These are phyloP conservation scores for Globisporangium emineosum DNA, from an alignment of 352 stramenopile species.

Conservation along the genomic window DNA sequence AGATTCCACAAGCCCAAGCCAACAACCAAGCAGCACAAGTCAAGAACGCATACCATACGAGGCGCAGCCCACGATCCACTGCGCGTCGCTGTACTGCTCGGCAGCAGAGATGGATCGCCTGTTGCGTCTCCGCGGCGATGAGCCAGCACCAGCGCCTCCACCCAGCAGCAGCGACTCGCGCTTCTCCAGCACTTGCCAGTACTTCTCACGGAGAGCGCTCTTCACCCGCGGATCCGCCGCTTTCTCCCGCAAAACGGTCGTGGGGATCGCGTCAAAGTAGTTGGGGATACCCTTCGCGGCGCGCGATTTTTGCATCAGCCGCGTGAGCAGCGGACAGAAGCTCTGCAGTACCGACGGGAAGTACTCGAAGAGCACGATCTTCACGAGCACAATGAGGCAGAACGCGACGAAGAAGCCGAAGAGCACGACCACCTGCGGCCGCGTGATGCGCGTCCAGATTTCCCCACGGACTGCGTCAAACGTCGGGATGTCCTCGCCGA, in stretches of 20 bases:
- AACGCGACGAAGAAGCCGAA: constrained; percentile 67
- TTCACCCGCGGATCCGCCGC: constrained; percentile 27
- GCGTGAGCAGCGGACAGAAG: constrained; percentile 51
- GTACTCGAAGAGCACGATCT: constrained; percentile 67
- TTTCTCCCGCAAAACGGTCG: constrained; percentile 53
- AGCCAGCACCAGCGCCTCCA: constrained; percentile 14
- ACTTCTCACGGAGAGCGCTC: constrained; percentile 41
- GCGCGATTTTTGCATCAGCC: constrained; percentile 51
- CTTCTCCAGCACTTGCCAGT: constrained; percentile 36
- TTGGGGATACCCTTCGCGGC: constrained; percentile 67
- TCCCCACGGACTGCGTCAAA: constrained; percentile 43
- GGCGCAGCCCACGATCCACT: constrained; percentile 67
- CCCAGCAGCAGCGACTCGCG: constrained; percentile 22
- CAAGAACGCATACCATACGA: constrained; percentile 54
- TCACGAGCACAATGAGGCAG: constrained; percentile 45
- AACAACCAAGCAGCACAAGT: neutral
- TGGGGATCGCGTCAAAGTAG: constrained; percentile 82
- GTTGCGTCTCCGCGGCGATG: constrained; percentile 30
- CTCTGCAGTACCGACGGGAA: constrained; percentile 54
- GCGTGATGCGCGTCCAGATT: constrained; percentile 58
- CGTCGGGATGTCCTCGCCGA: constrained; percentile 56
- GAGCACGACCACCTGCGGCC: constrained; percentile 70
- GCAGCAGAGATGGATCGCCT: constrained; percentile 34
- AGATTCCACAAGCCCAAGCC: neutral
- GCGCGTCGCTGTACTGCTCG: constrained; percentile 46